phyloP scores from a whole-genome alignment of 352 stramenopile species.

The Halophytophthora batemanensis region DNA sequence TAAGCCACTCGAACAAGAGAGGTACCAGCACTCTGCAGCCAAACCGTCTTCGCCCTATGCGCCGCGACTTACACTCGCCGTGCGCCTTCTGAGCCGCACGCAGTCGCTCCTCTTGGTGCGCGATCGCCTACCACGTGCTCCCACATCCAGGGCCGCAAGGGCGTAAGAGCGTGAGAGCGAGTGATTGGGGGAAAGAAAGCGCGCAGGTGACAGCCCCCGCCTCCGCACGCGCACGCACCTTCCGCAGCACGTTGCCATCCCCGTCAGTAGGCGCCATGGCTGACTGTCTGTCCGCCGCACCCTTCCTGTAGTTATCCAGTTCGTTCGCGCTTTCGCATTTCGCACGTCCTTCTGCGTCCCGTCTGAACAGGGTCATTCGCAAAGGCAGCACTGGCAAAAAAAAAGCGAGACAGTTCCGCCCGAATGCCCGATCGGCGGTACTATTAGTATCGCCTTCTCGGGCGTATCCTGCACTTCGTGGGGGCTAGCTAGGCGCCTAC shows the following conservation, averaged over 20 bases:
- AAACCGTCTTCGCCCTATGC: background rate
- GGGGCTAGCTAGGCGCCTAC: background rate
- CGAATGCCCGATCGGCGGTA: too few species aligned
- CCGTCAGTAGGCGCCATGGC: constrained; percentile 13
- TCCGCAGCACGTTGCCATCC: constrained; percentile 34
- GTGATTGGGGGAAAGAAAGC: background rate
- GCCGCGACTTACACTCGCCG: constrained; percentile 41
- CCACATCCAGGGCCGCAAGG: background rate
- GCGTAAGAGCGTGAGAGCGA: background rate
- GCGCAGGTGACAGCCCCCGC: background rate
- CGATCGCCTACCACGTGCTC: constrained; percentile 29
- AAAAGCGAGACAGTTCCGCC: too few species aligned
- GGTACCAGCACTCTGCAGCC: background rate
- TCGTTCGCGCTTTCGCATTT: too few species aligned
- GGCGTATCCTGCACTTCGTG: too few species aligned
- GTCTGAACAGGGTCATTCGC: too few species aligned
- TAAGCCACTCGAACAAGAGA: background rate
- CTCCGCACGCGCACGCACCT: constrained; percentile 9
- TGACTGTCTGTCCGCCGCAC: background rate
- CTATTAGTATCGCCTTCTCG: too few species aligned
- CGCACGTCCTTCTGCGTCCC: too few species aligned
- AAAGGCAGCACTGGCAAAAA: too few species aligned
- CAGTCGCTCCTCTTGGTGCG: constrained; percentile 46
- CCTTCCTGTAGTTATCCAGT: background rate
- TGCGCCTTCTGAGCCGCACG: constrained; percentile 38